These are phyloP conservation scores for Pholiota adiposa DNA, from an alignment of 1,284 basidiomycete species.

Conservation along the genomic window DNA sequence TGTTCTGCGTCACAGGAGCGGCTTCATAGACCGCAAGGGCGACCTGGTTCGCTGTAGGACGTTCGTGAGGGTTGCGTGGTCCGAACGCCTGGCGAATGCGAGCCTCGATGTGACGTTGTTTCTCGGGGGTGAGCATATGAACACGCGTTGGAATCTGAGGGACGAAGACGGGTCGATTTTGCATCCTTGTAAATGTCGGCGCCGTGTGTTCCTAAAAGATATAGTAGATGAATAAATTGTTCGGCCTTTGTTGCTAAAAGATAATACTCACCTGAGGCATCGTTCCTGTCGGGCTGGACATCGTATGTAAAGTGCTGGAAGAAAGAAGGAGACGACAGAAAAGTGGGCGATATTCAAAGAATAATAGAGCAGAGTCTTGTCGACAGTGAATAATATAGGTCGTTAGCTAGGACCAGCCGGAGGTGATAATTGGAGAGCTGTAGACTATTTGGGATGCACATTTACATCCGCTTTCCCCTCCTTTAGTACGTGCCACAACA, in stretches of 20 bases:
- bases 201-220: not conserved
- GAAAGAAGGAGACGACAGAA: not conserved
- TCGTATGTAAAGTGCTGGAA: no score
- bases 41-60: not conserved
- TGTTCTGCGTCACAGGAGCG: conserved; percentile 14
- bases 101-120: not conserved
- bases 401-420: conserved; percentile 26
- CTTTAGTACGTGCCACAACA: not conserved
- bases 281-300: no score
- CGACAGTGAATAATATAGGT: conserved; percentile 14
- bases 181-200: not conserved
- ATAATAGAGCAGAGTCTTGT: conserved; percentile 11
- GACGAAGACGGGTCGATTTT: not conserved
- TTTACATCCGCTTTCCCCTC: not conserved
- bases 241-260: not conserved
- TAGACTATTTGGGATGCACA: not conserved
- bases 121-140: not conserved
- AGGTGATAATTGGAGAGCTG: conserved; percentile 16
- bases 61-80: not conserved
- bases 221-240: not conserved
- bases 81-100: not conserved
- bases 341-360: conserved; percentile 4
- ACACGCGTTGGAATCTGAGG: conserved; percentile 9
- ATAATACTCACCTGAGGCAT: not conserved
- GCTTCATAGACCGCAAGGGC: not conserved